Base-by-base conservation (phyloP, 1,284 basidiomycete species). In the Ceratobasidium papillatum region DNA sequence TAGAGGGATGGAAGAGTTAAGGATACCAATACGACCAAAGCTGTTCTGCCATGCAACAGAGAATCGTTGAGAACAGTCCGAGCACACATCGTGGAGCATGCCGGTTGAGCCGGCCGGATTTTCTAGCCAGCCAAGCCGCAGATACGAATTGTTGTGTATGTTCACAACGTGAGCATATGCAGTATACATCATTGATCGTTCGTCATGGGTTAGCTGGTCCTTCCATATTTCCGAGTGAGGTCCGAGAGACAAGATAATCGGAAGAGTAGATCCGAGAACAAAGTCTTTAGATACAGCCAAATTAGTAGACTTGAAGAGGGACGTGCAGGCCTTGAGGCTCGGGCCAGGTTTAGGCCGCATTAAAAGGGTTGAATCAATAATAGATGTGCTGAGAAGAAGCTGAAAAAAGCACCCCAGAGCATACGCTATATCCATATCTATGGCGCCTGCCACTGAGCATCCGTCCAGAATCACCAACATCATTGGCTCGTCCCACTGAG, bases 201-300 rank as follows among this genome's bases (percentile, higher is more conserved):
- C 52, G 17, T 69, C 66, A 8, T 52, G 51, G n/a, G 66, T 69
- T 2, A 69, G 25, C 36, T 56, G 27, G 22, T 69, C 51, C 12
- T 19, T 58, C 66, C 66, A 69, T 7, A 58, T 22, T 4, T 52
- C 4, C 22, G 52, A 69, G 1, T 56, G 51, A 51, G 58, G 52
- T 14, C 66, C 66, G 11, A 69, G 47, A 19, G 66, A 69, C 19
- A 69, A 52, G 45, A 69, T 58, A 27, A 43, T 1, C 27, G 66
- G 3, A 27, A 69, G n/a, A n/a, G n/a, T n/a, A n/a, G n/a, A n/a
- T n/a, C n/a, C n/a, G n/a, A n/a, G n/a, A n/a, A n/a, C n/a, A n/a
- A n/a, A n/a, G n/a, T n/a, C n/a, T n/a, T n/a, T n/a, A 69, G 3
- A 69, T 25, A 58, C 32, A 69, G 8, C 66, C 66, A 32, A 69